Evolutionary conservation across 371 early-diverging fungal species (phyloP), one percentile per base, ranked within the genome.

Genomic region (Gilbertella persicaria): DNA sequence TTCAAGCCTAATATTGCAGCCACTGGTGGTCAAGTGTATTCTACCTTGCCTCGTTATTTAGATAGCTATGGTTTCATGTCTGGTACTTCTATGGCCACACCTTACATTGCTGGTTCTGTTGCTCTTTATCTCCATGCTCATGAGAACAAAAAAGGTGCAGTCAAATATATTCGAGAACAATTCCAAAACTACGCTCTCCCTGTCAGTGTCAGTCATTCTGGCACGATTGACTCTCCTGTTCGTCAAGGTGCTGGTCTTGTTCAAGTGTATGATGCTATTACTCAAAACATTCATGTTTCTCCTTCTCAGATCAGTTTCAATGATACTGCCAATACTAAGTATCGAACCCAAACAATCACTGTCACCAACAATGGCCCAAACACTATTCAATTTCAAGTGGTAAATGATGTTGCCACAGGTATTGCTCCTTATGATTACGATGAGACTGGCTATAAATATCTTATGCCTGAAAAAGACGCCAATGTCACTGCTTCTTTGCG

Each of bases 171-270:
- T 25, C 35, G 40, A 24, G 56, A 62, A 20, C 52, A 60, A 24
- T 62, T 76, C 50, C 67, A 76, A 59, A 89, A 84, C 68, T 69
- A 70, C 24, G 83, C 79, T 21, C 19, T 37, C 19, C 43, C 37
- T 13, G 6, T 23, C 0, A 48, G 25, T 24, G 23, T 49, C 2
- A 19, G 23, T 28, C 48, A 47, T 3, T 17, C 19, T 2, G 10
- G n/a, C 4, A 29, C 51, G 44, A 37, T 40, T 13, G 46, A 72
- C 9, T 64, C 64, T 50, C 64, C 71, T 25, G 54, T 67, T 30
- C 48, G 62, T 10, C 83, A 88, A 62, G 91, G 92, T 19, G 78
- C 88, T 29, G 92, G 92, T 20, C 63, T 90, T 14, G 65, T 92
- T 42, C 78, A 90, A 60, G 66, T 83, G 26, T 68, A 73, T 60